Percentiles rank a stretch among this genome's conserved stretches.
Conservation (phyloP, 768 basidiomycete species). For the Boletus rubropictus region DNA sequence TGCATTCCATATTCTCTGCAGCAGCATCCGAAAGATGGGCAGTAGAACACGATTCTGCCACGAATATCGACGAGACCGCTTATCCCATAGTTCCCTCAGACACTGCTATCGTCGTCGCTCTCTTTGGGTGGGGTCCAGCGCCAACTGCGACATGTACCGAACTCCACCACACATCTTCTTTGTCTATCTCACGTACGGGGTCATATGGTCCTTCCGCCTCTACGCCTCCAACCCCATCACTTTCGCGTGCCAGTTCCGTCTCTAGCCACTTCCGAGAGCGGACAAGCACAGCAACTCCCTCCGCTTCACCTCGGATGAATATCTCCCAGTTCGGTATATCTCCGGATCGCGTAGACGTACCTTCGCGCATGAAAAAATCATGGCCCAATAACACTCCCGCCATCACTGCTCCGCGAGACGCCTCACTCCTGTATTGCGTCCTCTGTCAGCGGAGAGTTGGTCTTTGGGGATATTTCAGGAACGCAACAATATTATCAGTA, state of each 20-base stretch:
- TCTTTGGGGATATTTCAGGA: conserved; percentile 63
- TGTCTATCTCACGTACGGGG: conserved; percentile 21
- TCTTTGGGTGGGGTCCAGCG: conserved; percentile 46
- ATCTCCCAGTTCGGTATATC: conserved; percentile 15
- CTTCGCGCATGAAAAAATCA: conserved; percentile 6
- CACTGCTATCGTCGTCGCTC: conserved; percentile 35
- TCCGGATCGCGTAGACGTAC: conserved; percentile 8
- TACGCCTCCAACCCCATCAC: conserved; percentile 28
- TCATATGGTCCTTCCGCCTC: conserved; percentile 28
- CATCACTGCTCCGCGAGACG: conserved; percentile 30
- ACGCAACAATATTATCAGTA: conserved; percentile 1
- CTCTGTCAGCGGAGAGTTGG: conserved; percentile 78
- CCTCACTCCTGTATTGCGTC: conserved; percentile 54
- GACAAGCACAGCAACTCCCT: conserved; percentile 19
- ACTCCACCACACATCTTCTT: conserved; percentile 10
- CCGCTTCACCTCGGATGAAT: conserved; percentile 19
- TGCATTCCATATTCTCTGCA: conserved; percentile 42
- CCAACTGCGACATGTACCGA: conserved; percentile 22
- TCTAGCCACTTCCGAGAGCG: conserved; percentile 18
- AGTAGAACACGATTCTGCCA: conserved; percentile 25
- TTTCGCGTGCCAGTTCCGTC: conserved; percentile 32
- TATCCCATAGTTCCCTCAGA: conserved; percentile 30
- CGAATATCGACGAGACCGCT: conserved; percentile 8
- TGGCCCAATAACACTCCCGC: background rate
- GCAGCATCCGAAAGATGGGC: conserved; percentile 22